Evolutionary conservation across 2,329 filamentous ascomycete species (phyloP).

Genomic region (Onygenales sp.): DNA sequence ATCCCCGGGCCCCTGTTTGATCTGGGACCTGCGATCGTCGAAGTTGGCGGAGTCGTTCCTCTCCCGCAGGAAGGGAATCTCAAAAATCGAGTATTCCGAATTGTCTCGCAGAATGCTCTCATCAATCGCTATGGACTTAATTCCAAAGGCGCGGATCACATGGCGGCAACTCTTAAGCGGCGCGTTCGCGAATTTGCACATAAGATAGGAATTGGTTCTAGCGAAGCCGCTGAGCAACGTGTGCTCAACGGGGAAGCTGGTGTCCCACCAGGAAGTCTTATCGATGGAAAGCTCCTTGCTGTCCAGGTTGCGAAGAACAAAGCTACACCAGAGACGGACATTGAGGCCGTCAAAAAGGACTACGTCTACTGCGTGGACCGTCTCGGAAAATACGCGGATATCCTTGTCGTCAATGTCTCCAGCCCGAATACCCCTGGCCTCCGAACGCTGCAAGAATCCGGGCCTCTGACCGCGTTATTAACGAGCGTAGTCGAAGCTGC

Average conservation of each 20-base stretch:
- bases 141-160: constrained; percentile 76
- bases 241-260: constrained; percentile 67
- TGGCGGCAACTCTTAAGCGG: constrained; percentile 69
- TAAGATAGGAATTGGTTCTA: constrained; percentile 54
- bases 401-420: constrained; percentile 96
- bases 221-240: constrained; percentile 54
- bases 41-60: constrained; percentile 85
- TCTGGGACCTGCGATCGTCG: constrained; percentile 75
- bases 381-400: constrained; percentile 80
- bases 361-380: constrained; percentile 85
- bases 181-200: constrained; percentile 70
- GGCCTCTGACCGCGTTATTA: constrained; percentile 72
- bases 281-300: constrained; percentile 65
- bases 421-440: constrained; percentile 93
- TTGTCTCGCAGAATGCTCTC: constrained; percentile 73
- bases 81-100: constrained; percentile 75
- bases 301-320: constrained; percentile 98
- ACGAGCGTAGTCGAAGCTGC: constrained; percentile 75
- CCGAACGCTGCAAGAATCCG: constrained; percentile 73
- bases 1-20: constrained; percentile 78
- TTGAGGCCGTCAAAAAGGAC: constrained; percentile 65
- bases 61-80: constrained; percentile 82
- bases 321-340: constrained; percentile 72
- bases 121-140: constrained; percentile 97
- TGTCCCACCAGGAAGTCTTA: constrained; percentile 75